Conservation (phyloP, 345 rosid genomes). For the Isatis tinctoria region DNA sequence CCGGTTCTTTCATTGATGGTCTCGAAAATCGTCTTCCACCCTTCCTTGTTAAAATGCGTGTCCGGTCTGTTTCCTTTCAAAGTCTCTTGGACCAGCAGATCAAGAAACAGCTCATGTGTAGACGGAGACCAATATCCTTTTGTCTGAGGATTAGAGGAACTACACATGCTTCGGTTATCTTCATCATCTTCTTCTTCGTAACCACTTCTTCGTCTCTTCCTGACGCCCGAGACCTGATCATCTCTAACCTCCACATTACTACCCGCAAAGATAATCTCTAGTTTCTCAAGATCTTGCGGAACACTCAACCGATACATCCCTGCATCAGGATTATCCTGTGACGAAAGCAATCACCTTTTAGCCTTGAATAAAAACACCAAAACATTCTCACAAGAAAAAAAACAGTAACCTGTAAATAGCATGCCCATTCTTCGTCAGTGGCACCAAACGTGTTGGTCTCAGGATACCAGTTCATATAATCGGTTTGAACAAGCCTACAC, state of each 20-base stretch:
- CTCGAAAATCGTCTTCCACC: conserved; percentile 47
- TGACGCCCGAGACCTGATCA: neutral
- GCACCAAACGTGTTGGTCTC: conserved; percentile 40
- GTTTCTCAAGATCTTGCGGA: conserved; percentile 39
- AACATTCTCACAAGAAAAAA: neutral
- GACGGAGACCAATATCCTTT: conserved; percentile 47
- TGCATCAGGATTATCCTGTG: conserved; percentile 44
- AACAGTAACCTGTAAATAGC: conserved; percentile 40
- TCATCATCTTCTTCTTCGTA: conserved; percentile 13
- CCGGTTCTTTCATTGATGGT: conserved; percentile 39
- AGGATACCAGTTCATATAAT: conserved; percentile 47
- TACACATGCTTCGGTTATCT: conserved; percentile 27
- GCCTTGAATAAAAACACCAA: neutral
- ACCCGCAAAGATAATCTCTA: conserved; percentile 38
- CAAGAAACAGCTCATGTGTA: conserved; percentile 46
- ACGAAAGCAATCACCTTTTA: conserved; percentile 3
- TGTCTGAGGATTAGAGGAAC: conserved; percentile 29
- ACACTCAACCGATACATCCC: conserved; percentile 45
- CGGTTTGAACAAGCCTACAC: conserved; percentile 33
- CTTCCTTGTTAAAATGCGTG: conserved; percentile 43
- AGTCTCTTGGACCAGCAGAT: conserved; percentile 40
- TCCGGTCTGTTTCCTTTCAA: conserved; percentile 44
- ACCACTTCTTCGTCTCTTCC: conserved; percentile 21
- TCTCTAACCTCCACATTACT: conserved; percentile 19
- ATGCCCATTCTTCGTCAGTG: conserved; percentile 40